Evolutionary conservation across 345 rosid genomes (phyloP), one percentile per base, ranked within the genome.

Genomic region (Ceriops decandra): DNA sequence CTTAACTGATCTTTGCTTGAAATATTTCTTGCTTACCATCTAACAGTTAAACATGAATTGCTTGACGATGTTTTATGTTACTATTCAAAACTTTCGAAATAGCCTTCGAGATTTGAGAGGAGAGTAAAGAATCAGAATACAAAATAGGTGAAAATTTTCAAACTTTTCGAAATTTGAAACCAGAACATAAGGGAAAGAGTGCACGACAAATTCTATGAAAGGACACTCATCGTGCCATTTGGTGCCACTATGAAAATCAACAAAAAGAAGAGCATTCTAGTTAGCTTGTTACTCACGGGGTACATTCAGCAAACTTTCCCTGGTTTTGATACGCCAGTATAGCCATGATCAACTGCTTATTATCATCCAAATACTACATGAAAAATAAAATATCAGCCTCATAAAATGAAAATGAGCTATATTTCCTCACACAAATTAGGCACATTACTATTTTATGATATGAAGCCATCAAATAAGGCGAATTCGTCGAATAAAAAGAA

Each of bases 361-460:
- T 73, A 38, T 73, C 63, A 30, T 73, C 76, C 71, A 73, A 36
- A 59, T 60, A 72, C 76, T 72, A 70, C 61, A 36, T 22, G 17
- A 57, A 22, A 11, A 54, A 21, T 17, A 9, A 32, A 69, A 11
- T 19, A 51, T 52, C 52, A 21, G 26, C 46, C 11, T 19, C 52
- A 1, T 11, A 15, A 60, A 62, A 19, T 60, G 32, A 54, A 22
- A 47, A 64, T 47, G 49, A 28, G 7, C 32, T 8, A 21, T 54
- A 35, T 57, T 53, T 66, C 16, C 69, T 66, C 31, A 33, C 52
- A 35, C 8, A 19, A 17, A 19, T 49, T 19, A 64, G 30, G 57
- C 21, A 15, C 5, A 42, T 42, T 42, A 42, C 49, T 13, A 52
- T 21, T 16, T 17, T 9, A 19, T 5, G 1, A 3, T 61, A 28